Evolutionary conservation across 306 rosid genomes (phyloP), one percentile per base, ranked within the genome.

Genomic region (Quercus wislizeni): DNA sequence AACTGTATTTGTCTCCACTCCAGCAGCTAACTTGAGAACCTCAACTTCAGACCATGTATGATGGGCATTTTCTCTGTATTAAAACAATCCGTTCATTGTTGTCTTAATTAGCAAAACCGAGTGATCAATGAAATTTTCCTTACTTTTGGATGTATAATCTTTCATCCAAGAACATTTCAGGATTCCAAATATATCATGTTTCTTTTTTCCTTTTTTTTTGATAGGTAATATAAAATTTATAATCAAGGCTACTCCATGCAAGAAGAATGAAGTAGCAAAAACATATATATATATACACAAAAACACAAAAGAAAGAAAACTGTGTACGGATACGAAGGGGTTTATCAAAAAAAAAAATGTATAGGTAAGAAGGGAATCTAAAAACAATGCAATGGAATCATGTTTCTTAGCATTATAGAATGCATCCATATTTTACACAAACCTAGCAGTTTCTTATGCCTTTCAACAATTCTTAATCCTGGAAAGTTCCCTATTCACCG

Each of bases 1-100:
- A 79, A 91, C 80, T 73, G 99, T 92, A 82, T 92, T 94, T 70
- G 93, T 87, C 85, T 94, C 99, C 49, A 94, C 97, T 10, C 86
- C 97, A 85, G 99, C 97, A 69, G 99, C 99, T 73, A 92, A 84
- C 83, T 85, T 88, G 62, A 94, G 85, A 87, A 94, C 82, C 78
- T 94, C 99, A 73, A 75, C 83, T 83, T 92, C 93, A 68, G 97
- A 86, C 90, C 86, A 87, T 52, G 78, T 68, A 81, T 76, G 79
- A 71, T 80, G 79, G 23, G 84, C 75, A 76, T 87, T 78, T 82
- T 81, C 79, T 79, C 94, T 86, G 89, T 84, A 83, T 54, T 75
- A 82, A 76, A 52, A 74, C 56, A 61, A 75, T 35, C 49, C 59
- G 11, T 55, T 49, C 63, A 54, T 59, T 74, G 73, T 62, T 82